Evolutionary conservation across 371 early-diverging fungal species (phyloP).

Genomic region (Mortierella sp.): DNA sequence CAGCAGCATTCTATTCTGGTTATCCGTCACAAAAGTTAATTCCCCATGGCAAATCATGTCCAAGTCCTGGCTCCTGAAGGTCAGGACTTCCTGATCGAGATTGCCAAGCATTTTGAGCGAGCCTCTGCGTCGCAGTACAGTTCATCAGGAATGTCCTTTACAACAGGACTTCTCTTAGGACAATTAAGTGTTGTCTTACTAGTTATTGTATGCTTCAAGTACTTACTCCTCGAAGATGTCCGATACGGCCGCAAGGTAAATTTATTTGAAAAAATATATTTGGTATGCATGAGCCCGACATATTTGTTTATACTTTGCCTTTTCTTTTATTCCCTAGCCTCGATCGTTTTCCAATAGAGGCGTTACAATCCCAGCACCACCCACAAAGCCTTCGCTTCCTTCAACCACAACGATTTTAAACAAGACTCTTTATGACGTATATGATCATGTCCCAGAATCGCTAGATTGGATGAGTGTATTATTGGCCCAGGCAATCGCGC

Average conservation of each 20-base stretch:
- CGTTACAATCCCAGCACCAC: conserved; percentile 48
- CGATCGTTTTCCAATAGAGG: conserved; percentile 52
- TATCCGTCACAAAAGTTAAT: neutral
- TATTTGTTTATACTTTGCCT: neutral
- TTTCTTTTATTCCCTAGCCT: conserved; percentile 18
- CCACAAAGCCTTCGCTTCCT: conserved; percentile 42
- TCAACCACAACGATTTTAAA: conserved; percentile 61
- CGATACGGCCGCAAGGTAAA: conserved; percentile 59
- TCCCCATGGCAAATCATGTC: conserved; percentile 36
- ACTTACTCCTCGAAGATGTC: conserved; percentile 74
- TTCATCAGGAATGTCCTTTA: conserved; percentile 61
- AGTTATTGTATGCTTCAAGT: conserved; percentile 68
- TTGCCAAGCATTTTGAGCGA: conserved; percentile 28
- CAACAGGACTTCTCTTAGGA: conserved; percentile 72
- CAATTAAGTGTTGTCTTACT: conserved; percentile 69
- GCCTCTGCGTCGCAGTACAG: conserved; percentile 20
- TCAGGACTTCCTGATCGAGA: conserved; percentile 47
- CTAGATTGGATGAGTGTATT: conserved; percentile 95
- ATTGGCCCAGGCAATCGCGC: conserved; percentile 85
- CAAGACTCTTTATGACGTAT: conserved; percentile 73
- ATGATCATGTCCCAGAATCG: conserved; percentile 81
- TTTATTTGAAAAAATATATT: neutral
- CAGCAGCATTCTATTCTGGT: neutral
- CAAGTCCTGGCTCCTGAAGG: conserved; percentile 39
- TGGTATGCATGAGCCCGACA: neutral